Percentiles rank a stretch among this genome's conserved stretches.
Conservation (phyloP, 2,329 filamentous ascomycete species). For the Fusarium bulbicola region DNA sequence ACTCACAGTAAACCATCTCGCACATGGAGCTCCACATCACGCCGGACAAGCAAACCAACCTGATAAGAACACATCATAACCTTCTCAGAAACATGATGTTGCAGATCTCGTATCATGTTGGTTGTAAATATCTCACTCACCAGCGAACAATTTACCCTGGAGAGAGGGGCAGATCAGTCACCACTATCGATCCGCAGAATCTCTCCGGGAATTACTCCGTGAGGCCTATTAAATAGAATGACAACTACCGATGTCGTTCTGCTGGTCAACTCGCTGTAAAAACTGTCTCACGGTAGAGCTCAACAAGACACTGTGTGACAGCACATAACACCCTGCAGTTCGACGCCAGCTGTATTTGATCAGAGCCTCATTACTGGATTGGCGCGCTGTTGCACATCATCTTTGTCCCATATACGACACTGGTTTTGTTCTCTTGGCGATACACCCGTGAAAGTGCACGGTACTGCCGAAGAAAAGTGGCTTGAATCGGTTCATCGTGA, state of each 20-base stretch:
- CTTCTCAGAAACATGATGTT: neutral
- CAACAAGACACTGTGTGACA: neutral
- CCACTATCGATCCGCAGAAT: slow-evolving; percentile 28
- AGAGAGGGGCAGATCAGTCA: slow-evolving; percentile 16
- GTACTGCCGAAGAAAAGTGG: neutral
- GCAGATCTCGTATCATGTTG: neutral
- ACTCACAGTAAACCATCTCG: neutral
- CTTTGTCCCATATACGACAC: neutral
- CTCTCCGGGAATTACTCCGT: slow-evolving; percentile 45
- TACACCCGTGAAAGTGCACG: neutral
- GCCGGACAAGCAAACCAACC: neutral
- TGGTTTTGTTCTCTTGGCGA: neutral
- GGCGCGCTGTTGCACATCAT: neutral
- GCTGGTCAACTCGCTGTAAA: neutral
- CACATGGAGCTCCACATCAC: neutral
- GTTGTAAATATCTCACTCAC: slow-evolving; percentile 2
- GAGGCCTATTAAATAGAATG: slow-evolving; percentile 30
- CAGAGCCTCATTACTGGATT: slow-evolving; percentile 4
- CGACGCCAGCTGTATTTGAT: neutral
- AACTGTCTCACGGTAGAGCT: neutral
- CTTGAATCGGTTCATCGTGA: slow-evolving; percentile 15
- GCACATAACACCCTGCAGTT: slow-evolving; percentile 8
- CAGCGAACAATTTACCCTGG: slow-evolving; percentile 32
- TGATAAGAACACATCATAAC: neutral
- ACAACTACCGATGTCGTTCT: slow-evolving; percentile 9